phyloP scores from a whole-genome alignment of 192 early-diverging fungal genomes.

The Backusella luteola region DNA sequence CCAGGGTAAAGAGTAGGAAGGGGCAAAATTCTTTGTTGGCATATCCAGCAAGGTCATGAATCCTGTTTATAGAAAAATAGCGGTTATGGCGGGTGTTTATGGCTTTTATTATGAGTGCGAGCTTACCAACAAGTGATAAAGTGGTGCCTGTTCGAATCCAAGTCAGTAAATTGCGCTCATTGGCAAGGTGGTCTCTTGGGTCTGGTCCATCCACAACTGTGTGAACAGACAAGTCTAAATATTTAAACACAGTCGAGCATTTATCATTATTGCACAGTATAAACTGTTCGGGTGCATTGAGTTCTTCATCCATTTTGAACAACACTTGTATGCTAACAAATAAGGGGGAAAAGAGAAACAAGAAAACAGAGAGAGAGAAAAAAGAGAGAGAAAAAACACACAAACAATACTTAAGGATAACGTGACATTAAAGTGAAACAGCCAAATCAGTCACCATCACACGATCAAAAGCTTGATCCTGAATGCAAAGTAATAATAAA shows the following conservation, averaged over 20 bases:
- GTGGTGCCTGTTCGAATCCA: conserved; percentile 32
- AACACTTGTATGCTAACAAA: background rate
- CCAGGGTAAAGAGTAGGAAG: conserved; percentile 16
- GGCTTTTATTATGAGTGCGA: background rate
- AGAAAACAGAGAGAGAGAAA: no score
- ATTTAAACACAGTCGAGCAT: conserved; percentile 21
- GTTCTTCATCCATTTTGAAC: conserved; percentile 5
- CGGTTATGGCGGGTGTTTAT: no score
- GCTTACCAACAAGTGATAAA: conserved; percentile 24
- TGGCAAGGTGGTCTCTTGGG: conserved; percentile 33
- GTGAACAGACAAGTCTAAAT: conserved; percentile 25
- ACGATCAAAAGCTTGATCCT: background rate
- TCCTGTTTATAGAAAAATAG: background rate
- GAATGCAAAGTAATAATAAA: background rate
- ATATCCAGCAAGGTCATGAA: conserved; percentile 16
- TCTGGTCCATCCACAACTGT: conserved; percentile 19
- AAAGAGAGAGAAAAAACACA: no score
- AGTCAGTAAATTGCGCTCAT: conserved; percentile 34
- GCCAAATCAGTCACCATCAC: background rate
- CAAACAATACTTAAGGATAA: background rate
- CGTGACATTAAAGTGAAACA: conserved; percentile 2
- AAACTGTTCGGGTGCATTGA: conserved; percentile 14
- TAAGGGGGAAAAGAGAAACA: background rate
- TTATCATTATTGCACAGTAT: conserved; percentile 23
- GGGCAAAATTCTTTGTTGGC: conserved; percentile 14